These are phyloP conservation scores for Penicillium digitatum DNA, from an alignment of 2,329 filamentous ascomycete genomes.

Conservation along the genomic window DNA sequence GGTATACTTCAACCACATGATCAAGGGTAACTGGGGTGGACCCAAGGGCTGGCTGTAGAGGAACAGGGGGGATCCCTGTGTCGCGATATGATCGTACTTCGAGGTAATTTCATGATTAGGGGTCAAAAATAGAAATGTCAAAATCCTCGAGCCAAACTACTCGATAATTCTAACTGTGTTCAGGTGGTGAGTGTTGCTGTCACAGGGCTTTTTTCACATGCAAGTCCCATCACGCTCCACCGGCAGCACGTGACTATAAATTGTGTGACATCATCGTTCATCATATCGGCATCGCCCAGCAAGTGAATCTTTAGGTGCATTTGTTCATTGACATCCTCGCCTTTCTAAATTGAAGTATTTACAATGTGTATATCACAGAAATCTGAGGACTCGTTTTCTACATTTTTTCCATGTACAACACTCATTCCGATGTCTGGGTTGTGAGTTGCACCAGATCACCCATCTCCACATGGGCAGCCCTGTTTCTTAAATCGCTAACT, in stretches of 20 bases:
- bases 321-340: background rate
- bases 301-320: background rate
- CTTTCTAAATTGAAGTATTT: background rate
- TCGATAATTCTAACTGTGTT: background rate
- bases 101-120: background rate
- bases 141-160: background rate
- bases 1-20: constrained; percentile 59
- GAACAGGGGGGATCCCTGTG: background rate
- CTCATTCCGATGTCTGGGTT: constrained; percentile 55
- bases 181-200: too few relatives aligned
- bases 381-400: background rate
- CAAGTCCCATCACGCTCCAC: background rate
- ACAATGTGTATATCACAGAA: background rate
- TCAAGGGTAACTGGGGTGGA: constrained; percentile 61
- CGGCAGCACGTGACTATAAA: background rate
- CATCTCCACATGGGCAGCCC: background rate
- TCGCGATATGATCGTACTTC: background rate
- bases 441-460: constrained; percentile 39
- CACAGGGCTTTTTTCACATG: background rate
- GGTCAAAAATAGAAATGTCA: background rate
- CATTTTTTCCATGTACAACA: constrained; percentile 43
- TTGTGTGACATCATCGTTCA: background rate
- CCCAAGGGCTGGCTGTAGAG: constrained; percentile 50
- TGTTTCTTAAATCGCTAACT: background rate
- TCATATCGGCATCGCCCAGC: background rate